Evolutionary conservation across 1,139 yeast species (phyloP), one percentile per base, ranked within the genome.

Genomic region (Zygotorulaspora mrakii): DNA sequence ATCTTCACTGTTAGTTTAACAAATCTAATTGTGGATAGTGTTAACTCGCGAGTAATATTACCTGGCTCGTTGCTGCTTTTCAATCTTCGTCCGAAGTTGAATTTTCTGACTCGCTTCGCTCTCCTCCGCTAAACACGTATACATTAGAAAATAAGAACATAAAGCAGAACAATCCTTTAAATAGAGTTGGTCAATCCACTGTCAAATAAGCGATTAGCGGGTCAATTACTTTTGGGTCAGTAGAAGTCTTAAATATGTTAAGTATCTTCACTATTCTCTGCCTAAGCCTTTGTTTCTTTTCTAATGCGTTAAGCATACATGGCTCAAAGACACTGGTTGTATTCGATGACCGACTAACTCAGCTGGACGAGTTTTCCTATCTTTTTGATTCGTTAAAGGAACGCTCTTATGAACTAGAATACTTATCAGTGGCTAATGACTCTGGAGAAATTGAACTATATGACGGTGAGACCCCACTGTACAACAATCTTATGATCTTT

Each of bases 401-500:
- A 7, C 65, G 69, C 23, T 61, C 62, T 3, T 62, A 54, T 40
- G 53, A 58, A 3, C 34, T 69, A 8, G 54, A 57, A 5, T 48
- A 59, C 34, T 52, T 51, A 8, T 40, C 55, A 17, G 40, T 52
- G 17, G 42, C 45, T 31, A 50, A 53, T 27, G 59, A 54, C 14
- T 60, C 63, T 26, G 62, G 61, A 3, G 49, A 49, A 1, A 50
- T 69, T 9, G 57, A 62, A 17, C 61, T 79, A 41, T 64, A 67
- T 45, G 54, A 55, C 33, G 69, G 65, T 40, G 77, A 72, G 28
- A 65, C 61, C 30, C 69, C 72, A 47, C 46, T 60, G 9, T 78
- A 69, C 50, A 79, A 77, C 49, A 77, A 78, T 51, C 48, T 82
- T 40, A 55, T 82, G 24, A 47, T 82, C 17, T 67, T 79, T 36